Evolutionary conservation across 805 yeast genomes (phyloP), one percentile per base, ranked within the genome.

Genomic region (Wickerhamiella lipophila): DNA sequence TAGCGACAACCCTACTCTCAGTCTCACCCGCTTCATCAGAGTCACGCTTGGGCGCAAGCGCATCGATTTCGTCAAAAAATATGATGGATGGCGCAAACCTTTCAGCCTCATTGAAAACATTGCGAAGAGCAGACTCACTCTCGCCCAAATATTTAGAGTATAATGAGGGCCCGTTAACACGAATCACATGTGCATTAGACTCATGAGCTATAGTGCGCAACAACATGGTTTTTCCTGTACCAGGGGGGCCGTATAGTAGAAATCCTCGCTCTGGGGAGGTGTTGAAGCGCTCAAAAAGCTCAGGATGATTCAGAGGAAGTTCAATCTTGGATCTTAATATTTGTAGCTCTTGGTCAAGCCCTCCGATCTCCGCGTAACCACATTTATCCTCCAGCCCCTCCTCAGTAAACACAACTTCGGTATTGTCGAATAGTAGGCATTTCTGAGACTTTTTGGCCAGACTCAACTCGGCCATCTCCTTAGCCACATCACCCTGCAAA

Each of bases 231-330:
- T 89, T 89, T 46, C 98, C 98, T 0, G 96, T 89, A 3, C 98
- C 98, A 2, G 97, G 92, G 2, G 96, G 95, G 0, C 98, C 98
- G 66, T 89, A 95, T 11, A 89, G 65, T 13, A 89, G 67, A n/a
- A 89, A 78, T 30, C 98, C 98, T 50, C 96, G 71, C 12, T 96
- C 96, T 7, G 98, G 96, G 7, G 81, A 73, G 16, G 87, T 81
- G n/a, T 89, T 87, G 67, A 89, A 92, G 49, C 83, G 78, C 6
- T 79, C 71, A 58, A 88, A 89, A 27, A 86, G 64, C 5, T 74
- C 72, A 0, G 96, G 95, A 50, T 77, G 77, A 52, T 79, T 77
- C 22, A 92, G 69, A 0, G 99, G 96, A 2, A 89, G 69, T 48
- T 83, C 83, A 7, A 88, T 77, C 0, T 88, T 77, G 6, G 81